Evolutionary conservation across 768 basidiomycete genomes (phyloP).

Genomic region (Trametes coccinea): DNA sequence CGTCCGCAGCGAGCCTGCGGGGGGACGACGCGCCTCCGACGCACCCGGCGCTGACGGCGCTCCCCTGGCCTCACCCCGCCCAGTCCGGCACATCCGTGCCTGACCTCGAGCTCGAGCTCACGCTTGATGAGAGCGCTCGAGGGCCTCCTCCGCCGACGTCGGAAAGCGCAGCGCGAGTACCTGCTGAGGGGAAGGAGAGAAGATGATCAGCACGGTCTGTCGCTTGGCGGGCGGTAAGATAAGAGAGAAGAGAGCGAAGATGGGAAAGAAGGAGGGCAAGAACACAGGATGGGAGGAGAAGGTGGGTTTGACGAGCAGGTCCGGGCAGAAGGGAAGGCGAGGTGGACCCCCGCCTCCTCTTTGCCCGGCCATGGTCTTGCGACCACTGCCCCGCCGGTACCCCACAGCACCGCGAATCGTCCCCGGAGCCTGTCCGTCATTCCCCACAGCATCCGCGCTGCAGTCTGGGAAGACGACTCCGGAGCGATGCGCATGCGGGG

Average conservation of each 20-base stretch:
- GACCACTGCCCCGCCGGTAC: too few relatives aligned
- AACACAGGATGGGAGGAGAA: not conserved
- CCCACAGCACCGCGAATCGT: too few relatives aligned
- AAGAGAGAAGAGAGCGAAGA: not conserved
- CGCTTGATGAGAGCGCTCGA: too few relatives aligned
- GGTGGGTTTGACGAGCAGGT: too few relatives aligned
- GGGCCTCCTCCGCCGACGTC: not conserved
- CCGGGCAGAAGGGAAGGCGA: too few relatives aligned
- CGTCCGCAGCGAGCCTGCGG: not conserved
- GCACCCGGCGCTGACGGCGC: not conserved
- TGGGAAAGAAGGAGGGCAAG: not conserved
- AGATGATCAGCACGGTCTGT: conserved; percentile 8
- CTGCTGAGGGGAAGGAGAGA: not conserved
- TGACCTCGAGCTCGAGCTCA: conserved; percentile 1
- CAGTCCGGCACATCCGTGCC: not conserved
- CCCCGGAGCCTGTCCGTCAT: too few relatives aligned
- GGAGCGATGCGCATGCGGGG: too few relatives aligned
- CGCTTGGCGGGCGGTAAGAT: conserved; percentile 7
- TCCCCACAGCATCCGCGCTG: too few relatives aligned
- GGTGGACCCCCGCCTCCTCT: too few relatives aligned
- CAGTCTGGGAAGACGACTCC: too few relatives aligned
- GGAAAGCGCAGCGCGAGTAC: not conserved
- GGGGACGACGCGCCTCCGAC: not conserved
- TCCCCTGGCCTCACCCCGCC: not conserved
- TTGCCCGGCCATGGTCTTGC: too few relatives aligned